These are phyloP conservation scores for Camellia sinensis DNA, from an alignment of 148 eudicot species.

Conservation along the genomic window DNA sequence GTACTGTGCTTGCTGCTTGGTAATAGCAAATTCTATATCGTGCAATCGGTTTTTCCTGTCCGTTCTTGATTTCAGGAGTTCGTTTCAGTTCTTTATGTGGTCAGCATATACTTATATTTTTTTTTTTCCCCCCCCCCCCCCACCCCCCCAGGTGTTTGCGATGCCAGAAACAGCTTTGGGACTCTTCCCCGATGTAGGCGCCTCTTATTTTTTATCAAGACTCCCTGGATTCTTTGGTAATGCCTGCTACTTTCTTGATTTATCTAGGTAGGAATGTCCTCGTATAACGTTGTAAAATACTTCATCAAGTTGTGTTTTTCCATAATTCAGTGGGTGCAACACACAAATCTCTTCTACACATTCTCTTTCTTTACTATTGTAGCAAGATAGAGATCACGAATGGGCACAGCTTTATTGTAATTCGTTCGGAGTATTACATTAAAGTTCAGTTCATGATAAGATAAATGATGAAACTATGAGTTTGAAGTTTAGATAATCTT, in stretches of 20 bases:
- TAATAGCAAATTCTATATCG: not conserved
- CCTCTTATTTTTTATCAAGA: conserved; percentile 82
- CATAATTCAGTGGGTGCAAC: not conserved
- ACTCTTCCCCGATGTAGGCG: conserved; percentile 94
- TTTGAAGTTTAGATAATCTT: not conserved
- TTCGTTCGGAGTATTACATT: no score
- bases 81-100: not conserved
- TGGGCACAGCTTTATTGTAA: not conserved
- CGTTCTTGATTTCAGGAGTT: not conserved
- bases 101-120: not conserved
- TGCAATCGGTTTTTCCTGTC: not conserved
- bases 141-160: conserved; percentile 68
- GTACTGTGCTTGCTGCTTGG: not conserved
- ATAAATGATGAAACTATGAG: not conserved
- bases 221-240: conserved; percentile 96
- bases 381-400: not conserved
- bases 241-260: conserved; percentile 8
- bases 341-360: not conserved
- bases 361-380: conserved; percentile 9
- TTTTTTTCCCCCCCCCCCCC: conserved; percentile 16
- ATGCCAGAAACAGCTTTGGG: conserved; percentile 99
- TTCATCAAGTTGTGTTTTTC: not conserved
- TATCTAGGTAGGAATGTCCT: not conserved
- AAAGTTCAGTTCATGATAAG: no score
- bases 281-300: not conserved